These are phyloP conservation scores for Crassisporium funariophilum DNA, from an alignment of 768 basidiomycete species.

Conservation along the genomic window DNA sequence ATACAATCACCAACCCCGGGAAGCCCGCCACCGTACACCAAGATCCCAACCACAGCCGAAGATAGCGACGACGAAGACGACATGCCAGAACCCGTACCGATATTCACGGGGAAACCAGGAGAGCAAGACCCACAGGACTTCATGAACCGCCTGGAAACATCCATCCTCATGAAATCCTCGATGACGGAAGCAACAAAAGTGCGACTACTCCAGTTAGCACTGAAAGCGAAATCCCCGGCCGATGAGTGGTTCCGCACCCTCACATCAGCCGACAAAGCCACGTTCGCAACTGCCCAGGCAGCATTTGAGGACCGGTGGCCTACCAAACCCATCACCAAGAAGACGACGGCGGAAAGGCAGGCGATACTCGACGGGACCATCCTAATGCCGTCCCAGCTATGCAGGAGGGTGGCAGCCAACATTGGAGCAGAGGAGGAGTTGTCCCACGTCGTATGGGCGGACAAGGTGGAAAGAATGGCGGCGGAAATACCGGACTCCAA, in stretches of 20 bases:
- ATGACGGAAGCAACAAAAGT: background rate
- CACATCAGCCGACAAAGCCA: background rate
- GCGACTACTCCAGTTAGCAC: background rate
- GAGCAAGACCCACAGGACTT: slow-evolving; percentile 21
- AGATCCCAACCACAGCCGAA: background rate
- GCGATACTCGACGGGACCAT: slow-evolving; percentile 8
- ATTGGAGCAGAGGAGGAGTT: slow-evolving; percentile 17
- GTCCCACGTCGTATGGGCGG: slow-evolving; percentile 24
- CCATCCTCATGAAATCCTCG: background rate
- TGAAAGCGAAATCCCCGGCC: slow-evolving; percentile 6
- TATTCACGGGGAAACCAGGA: background rate
- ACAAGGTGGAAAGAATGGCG: slow-evolving; percentile 18
- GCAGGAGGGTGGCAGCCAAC: slow-evolving; percentile 14
- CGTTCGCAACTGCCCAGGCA: slow-evolving; percentile 8
- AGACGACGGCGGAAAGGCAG: slow-evolving; percentile 13
- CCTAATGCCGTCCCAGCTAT: slow-evolving; percentile 14
- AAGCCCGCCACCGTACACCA: background rate
- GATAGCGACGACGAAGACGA: background rate
- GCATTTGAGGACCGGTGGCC: slow-evolving; percentile 23
- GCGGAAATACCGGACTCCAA: slow-evolving; percentile 14
- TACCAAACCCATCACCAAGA: slow-evolving; percentile 7
- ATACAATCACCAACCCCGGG: background rate
- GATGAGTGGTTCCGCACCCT: slow-evolving; percentile 17
- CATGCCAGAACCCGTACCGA: background rate
- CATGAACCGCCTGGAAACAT: slow-evolving; percentile 14